phyloP scores from a whole-genome alignment of 176 grass and related monocot genomes.

The Olyra latifolia region DNA sequence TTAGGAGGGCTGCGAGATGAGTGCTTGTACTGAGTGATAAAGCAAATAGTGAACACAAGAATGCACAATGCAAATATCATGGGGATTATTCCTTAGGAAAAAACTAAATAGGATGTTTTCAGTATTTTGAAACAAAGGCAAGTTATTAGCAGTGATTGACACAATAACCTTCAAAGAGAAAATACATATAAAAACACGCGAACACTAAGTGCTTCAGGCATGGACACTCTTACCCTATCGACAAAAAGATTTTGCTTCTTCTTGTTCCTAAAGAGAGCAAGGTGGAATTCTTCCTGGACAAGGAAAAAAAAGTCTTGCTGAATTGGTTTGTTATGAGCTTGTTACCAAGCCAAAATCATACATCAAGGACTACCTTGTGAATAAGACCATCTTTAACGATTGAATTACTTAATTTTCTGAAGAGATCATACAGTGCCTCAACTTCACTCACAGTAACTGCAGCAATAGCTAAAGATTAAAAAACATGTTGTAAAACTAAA shows the following conservation, averaged over 20 bases:
- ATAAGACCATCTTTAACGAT: conserved; percentile 44
- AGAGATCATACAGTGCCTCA: conserved; percentile 58
- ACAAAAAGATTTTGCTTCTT: conserved; percentile 65
- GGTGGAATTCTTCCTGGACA: conserved; percentile 62
- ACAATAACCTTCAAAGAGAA: no score
- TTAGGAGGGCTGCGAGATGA: background rate
- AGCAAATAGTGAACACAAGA: background rate
- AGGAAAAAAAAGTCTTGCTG: background rate
- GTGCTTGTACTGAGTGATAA: background rate
- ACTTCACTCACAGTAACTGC: conserved; percentile 72
- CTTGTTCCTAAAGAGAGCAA: conserved; percentile 59
- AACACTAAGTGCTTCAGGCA: background rate
- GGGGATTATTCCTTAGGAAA: background rate
- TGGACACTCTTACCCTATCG: conserved; percentile 54
- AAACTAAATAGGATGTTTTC: background rate
- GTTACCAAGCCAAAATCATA: background rate
- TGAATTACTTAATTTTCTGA: conserved; percentile 60
- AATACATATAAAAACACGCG: background rate
- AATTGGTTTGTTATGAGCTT: background rate
- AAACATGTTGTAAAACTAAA: background rate
- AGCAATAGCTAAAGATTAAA: conserved; percentile 2
- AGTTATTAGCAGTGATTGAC: background rate
- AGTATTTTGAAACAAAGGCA: background rate
- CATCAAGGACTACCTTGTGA: conserved; percentile 25
- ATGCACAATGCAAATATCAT: background rate